phyloP scores from a whole-genome alignment of 2,329 filamentous ascomycete species.

The Alternaria sp. region DNA sequence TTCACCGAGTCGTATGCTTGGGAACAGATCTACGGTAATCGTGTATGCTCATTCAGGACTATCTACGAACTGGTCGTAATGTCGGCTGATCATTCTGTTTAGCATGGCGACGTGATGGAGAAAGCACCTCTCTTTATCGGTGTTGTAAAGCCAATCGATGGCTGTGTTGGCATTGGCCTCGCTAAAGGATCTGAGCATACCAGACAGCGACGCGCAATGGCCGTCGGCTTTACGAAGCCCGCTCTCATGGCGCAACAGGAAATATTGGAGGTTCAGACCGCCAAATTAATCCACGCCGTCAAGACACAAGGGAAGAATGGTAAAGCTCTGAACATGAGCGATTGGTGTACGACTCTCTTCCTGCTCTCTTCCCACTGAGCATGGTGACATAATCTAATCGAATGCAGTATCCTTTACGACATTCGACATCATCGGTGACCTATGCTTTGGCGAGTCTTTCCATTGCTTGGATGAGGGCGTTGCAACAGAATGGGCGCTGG shows the following conservation, averaged over 20 bases:
- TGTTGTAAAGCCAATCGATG: not conserved
- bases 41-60: not conserved
- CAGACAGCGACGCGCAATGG: constrained; percentile 5
- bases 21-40: not conserved
- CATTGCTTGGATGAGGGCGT: not conserved
- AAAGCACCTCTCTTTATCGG: constrained; percentile 2
- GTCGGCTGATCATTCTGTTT: not conserved
- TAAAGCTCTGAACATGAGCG: not conserved
- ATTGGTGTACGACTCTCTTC: not conserved
- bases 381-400: not conserved
- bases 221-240: not conserved
- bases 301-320: not conserved
- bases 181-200: not conserved
- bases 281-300: not conserved
- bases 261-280: not conserved
- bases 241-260: not conserved
- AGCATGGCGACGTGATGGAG: constrained; percentile 1
- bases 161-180: constrained; percentile 2
- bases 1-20: not conserved
- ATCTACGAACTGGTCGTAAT: not conserved
- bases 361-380: rapidly evolving
- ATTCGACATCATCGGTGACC: constrained; percentile 4
- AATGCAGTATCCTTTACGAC: not conserved
- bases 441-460: constrained; percentile 5
- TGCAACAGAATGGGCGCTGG: constrained; percentile 1